Conservation (phyloP, 805 yeast genomes). For the Tetrapisispora namnaoensis region DNA sequence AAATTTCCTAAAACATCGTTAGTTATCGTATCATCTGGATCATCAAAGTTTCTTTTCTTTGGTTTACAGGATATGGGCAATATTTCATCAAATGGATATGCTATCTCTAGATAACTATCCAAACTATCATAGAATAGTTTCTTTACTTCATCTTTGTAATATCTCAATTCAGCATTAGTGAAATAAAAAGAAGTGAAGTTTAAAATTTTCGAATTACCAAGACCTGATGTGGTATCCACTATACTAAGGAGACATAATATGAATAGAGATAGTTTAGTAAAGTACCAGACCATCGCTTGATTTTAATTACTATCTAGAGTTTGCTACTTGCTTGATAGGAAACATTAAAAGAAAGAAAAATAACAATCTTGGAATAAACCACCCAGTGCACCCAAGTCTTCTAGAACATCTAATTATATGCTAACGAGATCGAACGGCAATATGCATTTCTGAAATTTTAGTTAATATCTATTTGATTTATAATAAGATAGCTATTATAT, state of each 20-base stretch:
- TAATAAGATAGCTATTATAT: too few species aligned
- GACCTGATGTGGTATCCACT: background rate
- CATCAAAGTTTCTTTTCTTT: conserved; percentile 49
- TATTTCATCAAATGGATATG: conserved; percentile 77
- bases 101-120: conserved; percentile 55
- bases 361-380: too few species aligned
- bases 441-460: too few species aligned
- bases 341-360: too few species aligned
- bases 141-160: conserved; percentile 38
- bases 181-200: conserved; percentile 15
- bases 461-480: too few species aligned
- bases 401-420: too few species aligned
- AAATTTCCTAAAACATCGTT: conserved; percentile 84
- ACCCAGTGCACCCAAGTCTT: too few species aligned
- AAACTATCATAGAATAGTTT: conserved; percentile 65
- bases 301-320: background rate
- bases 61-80: conserved; percentile 64
- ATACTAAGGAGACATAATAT: background rate
- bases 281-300: background rate
- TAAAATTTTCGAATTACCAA: background rate
- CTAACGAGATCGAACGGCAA: too few species aligned
- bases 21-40: conserved; percentile 44
- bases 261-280: background rate
- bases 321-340: too few species aligned
- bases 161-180: conserved; percentile 22